Conservation (phyloP, 768 basidiomycete genomes). For the Mycena vulgaris region DNA sequence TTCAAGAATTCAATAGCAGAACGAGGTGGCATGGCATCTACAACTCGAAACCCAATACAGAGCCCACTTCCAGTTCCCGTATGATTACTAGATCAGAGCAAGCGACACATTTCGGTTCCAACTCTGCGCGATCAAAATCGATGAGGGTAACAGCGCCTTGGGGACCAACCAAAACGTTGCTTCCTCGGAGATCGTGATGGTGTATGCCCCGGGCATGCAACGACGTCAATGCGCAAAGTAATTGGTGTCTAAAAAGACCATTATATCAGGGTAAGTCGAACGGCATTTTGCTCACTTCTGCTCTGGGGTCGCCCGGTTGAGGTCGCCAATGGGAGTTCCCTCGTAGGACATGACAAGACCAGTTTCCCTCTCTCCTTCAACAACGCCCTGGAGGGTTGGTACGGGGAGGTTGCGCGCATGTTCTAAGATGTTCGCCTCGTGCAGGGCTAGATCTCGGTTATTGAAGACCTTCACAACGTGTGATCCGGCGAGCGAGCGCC, state of each 20-base stretch:
- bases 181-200: conserved; percentile 14
- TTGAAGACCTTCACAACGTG: conserved; percentile 18
- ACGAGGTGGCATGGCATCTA: conserved; percentile 8
- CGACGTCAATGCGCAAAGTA: conserved; percentile 8
- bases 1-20: conserved; percentile 5
- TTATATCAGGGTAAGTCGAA: background rate
- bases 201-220: conserved; percentile 17
- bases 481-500: conserved; percentile 14
- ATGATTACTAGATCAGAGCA: conserved; percentile 14
- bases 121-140: conserved; percentile 17
- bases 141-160: conserved; percentile 4
- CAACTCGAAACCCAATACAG: conserved; percentile 8
- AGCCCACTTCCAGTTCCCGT: conserved; percentile 14
- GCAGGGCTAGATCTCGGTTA: conserved; percentile 13
- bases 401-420: conserved; percentile 12
- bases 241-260: background rate
- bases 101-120: conserved; percentile 10
- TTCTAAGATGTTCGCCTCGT: conserved; percentile 4
- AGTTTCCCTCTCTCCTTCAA: background rate
- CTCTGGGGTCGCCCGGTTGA: conserved; percentile 13
- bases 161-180: conserved; percentile 8
- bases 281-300: conserved; percentile 11
- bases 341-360: conserved; percentile 16
- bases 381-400: conserved; percentile 9
- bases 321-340: conserved; percentile 17